Evolutionary conservation across 257 asterid genomes (phyloP), one percentile per base, ranked within the genome.

Genomic region (Orobanche coerulescens): DNA sequence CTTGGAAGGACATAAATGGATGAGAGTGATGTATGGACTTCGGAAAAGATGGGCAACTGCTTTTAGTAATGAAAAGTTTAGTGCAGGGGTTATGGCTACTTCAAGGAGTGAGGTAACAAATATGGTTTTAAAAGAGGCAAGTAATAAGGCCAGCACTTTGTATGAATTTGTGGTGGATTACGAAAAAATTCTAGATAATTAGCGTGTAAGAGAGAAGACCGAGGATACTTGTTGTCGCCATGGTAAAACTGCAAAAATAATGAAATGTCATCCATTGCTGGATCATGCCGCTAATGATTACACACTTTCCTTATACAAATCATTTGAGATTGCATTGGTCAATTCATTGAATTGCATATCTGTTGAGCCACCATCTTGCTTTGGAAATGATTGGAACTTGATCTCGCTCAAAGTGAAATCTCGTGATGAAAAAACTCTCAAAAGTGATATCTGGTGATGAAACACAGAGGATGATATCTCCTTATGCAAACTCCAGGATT

Each of bases 21-120:
- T 61, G 7, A 16, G 2, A 10, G 15, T 3, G 1, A 61, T 46
- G 67, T 47, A 47, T 14, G 9, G 20, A 1, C 13, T 62, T 9
- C 16, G 58, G 5, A 1, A 46, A 4, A 62, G 47, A 19, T 47
- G 58, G 49, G 48, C 46, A 0, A 43, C 59, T 2, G 2, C 8
- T 31, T 62, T 48, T 5, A 48, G 58, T 30, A 26, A 11, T 14
- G 6, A 28, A 0, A 39, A n/a, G 2, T 62, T 48, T 34, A 48
- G 24, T 49, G 59, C 9, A 6, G 49, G 68, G 1, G 30, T 62
- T 16, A 24, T 47, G 10, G 28, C 68, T 23, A 49, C 68, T 14
- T 49, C 18, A 13, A 49, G 19, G n/a, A 48, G 14, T 15, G 43
- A 62, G 18, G 5, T 1, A 1, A 26, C 59, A 13, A 53, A 53